Evolutionary conservation across 2,329 filamentous ascomycete species (phyloP), one percentile per base, ranked within the genome.

Genomic region (Bipolaris cookei): DNA sequence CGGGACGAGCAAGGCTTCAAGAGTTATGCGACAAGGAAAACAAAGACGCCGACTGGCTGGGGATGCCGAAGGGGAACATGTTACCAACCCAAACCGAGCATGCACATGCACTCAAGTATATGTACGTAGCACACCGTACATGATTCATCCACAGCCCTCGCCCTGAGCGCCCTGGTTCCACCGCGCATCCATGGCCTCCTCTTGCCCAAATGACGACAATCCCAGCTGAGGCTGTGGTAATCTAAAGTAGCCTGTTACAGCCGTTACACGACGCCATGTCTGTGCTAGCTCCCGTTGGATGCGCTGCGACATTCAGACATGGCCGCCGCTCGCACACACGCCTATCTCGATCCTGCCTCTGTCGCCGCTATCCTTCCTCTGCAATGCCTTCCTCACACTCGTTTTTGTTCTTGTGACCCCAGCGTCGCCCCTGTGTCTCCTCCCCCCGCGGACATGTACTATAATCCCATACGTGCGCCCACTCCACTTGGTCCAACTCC

Each of bases 181-280:
- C 38, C 2, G 38, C 18, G 38, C 16, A 20, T 20, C 38, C 38
- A 23, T 14, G 16, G 18, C 37, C 8, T 4, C 30, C 32, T 1
- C 13, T n/a, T 34, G 28, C 34, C 53, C 41, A 59, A 46, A 56
- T 56, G 54, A 58, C 51, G 34, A 38, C 52, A 51, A 59, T 56
- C 25, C 54, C 48, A 28, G 41, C 20, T 41, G 49, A 20, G 44
- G 32, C 41, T 42, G 45, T 38, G 41, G 44, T 52, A 61, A 63
- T 65, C 59, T 56, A 59, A 60, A 51, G 54, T 58, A 56, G 56
- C 56, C 56, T 62, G 61, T 60, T 54, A 65, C 65, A 67, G 53
- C 56, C 62, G 63, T 62, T 67, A 67, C 62, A 63, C 54, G 52
- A 61, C 43, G 61, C 60, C 54, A 60, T 62, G 54, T 60, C 60